phyloP scores from a whole-genome alignment of 2,329 filamentous ascomycete species.

The Cordyceps javanica region DNA sequence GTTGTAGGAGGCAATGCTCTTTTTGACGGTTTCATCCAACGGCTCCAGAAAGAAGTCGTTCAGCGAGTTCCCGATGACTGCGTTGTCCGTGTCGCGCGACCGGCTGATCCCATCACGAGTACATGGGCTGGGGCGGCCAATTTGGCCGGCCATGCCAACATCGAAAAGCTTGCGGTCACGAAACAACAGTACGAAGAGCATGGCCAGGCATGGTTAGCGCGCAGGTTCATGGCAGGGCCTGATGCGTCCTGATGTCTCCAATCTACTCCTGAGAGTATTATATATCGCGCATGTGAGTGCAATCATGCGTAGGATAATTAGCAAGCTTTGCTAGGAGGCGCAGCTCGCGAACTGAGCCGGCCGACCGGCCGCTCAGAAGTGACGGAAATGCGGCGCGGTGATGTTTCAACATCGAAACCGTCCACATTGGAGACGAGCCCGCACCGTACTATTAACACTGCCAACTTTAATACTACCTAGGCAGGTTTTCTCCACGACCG shows the following conservation, averaged over 20 bases:
- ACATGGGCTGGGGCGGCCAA: constrained; percentile 83
- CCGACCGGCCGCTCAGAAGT: too few relatives aligned
- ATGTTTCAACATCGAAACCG: too few relatives aligned
- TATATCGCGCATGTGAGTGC: background rate
- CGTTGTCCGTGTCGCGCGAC: constrained; percentile 64
- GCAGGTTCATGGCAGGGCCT: constrained; percentile 54
- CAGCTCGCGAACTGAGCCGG: background rate
- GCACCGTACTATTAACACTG: too few relatives aligned
- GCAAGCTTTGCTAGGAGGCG: background rate
- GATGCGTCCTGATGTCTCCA: constrained; percentile 9
- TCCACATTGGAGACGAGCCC: too few relatives aligned
- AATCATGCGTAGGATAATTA: background rate
- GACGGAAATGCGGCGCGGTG: too few relatives aligned
- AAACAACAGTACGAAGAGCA: constrained; percentile 87
- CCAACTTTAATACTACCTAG: too few relatives aligned
- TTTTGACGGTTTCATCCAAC: constrained; percentile 73
- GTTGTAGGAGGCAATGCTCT: constrained; percentile 82
- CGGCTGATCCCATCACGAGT: constrained; percentile 67
- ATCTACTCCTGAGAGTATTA: background rate
- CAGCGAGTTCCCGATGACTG: constrained; percentile 70
- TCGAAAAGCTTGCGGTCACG: constrained; percentile 68
- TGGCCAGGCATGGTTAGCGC: constrained; percentile 67
- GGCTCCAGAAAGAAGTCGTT: constrained; percentile 70
- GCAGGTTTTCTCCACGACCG: too few relatives aligned
- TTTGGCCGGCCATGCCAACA: constrained; percentile 62